Conservation (phyloP, 805 yeast species). For the Candida ipomoeae region DNA sequence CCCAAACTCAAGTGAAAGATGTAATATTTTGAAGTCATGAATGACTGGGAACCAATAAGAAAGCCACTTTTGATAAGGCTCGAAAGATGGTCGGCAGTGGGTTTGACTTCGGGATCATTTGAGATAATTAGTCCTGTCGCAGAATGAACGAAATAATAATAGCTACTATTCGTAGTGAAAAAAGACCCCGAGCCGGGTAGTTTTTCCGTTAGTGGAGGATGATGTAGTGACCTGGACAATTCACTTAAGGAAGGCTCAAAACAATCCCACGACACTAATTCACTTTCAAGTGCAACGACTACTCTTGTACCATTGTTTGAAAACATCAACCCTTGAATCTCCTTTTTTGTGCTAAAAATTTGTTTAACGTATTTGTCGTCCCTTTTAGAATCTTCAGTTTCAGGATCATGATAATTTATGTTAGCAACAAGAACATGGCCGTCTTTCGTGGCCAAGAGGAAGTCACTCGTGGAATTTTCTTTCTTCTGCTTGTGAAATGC, state of each 20-base stretch:
- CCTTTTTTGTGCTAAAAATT: constrained; percentile 19
- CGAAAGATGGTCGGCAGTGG: constrained; percentile 18
- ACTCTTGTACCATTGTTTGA: constrained; percentile 22
- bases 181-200: background rate
- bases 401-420: constrained; percentile 27
- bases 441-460: constrained; percentile 28
- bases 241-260: constrained; percentile 29
- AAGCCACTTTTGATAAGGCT: constrained; percentile 4
- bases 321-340: constrained; percentile 19
- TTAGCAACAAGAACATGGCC: constrained; percentile 25
- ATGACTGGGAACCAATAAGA: constrained; percentile 7
- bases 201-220: constrained; percentile 1
- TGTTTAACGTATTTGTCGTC: constrained; percentile 34
- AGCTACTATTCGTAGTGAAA: background rate
- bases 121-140: constrained; percentile 20
- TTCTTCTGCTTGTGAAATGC: constrained; percentile 15
- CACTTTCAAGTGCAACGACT: constrained; percentile 18
- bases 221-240: constrained; percentile 24
- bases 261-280: constrained; percentile 30
- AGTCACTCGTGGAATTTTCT: constrained; percentile 25
- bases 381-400: constrained; percentile 25
- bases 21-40: constrained; percentile 30
- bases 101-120: constrained; percentile 28
- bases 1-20: constrained; percentile 19
- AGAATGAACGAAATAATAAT: constrained; percentile 10